Evolutionary conservation across 129 eudicot genomes (phyloP), one percentile per base, ranked within the genome.

Genomic region (Tanacetum coccineum): DNA sequence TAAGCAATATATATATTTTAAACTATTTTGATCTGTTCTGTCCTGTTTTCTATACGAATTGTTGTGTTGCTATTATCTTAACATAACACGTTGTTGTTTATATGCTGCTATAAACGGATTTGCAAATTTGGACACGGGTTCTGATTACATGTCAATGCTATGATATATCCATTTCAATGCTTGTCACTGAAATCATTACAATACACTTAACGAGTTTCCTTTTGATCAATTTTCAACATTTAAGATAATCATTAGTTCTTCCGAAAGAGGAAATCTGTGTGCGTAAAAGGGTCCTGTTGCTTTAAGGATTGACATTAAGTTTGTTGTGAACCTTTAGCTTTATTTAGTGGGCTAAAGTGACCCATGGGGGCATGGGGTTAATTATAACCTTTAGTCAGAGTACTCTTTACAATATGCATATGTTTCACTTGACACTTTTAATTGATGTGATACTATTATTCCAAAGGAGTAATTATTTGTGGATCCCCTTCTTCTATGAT

Each of bases 211-310:
- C 79, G 68, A 50, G 74, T 67, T 67, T 67, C 69, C 46, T 49
- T 58, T 60, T 60, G 56, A 50, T 39, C 52, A 59, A 22, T 58
- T 42, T n/a, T 76, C 49, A 76, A 60, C 54, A 49, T 5, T 5
- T 17, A 75, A 49, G 47, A 49, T 67, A 60, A 60, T 68, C 64
- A 69, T 61, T 68, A 25, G 44, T 69, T 55, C 57, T 50, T 67
- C 42, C n/a, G 46, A 74, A 73, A 64, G 64, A 57, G 68, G 25
- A 67, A 67, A 62, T 61, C 40, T 60, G 80, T 68, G 73, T 56
- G 66, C n/a, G 28, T 61, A 53, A 68, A 70, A 76, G 80, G 50
- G 74, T 75, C 69, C 80, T 61, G 70, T 76, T 76, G 80, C 75
- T 76, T 76, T 61, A 76, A 66, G 82, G 70, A 72, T 66, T 65